phyloP scores from a whole-genome alignment of 805 yeast species.

The Candida anglica region DNA sequence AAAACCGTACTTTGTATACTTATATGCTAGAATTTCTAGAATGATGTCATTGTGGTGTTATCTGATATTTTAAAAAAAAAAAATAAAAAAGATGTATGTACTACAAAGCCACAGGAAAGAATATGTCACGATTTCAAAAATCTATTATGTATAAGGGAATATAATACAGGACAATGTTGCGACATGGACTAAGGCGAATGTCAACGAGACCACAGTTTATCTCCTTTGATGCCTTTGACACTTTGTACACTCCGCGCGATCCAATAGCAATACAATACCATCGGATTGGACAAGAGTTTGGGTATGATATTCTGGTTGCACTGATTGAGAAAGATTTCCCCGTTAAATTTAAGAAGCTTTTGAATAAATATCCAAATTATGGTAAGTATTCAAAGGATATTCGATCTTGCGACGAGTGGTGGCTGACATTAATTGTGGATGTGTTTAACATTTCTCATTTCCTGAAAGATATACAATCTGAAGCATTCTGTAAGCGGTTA shows the following conservation, averaged over 20 bases:
- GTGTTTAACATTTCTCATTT: conserved; percentile 35
- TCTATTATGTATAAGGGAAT: no score
- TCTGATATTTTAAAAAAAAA: no score
- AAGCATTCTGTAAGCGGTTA: conserved; percentile 41
- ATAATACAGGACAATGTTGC: no score
- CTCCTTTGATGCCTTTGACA: conserved; percentile 68
- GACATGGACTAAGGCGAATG: neutral
- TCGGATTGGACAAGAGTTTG: conserved; percentile 43
- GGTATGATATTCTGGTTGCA: conserved; percentile 27
- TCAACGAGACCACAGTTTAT: conserved; percentile 22
- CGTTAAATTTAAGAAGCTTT: conserved; percentile 30
- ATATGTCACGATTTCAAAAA: no score
- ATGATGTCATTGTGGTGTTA: no score
- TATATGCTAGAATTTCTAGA: no score
- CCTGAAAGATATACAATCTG: conserved; percentile 15
- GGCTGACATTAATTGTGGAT: conserved; percentile 48
- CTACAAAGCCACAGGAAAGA: no score
- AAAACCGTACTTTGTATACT: no score
- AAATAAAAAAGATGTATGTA: no score
- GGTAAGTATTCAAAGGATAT: conserved; percentile 41
- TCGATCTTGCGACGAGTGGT: conserved; percentile 43
- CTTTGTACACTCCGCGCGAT: conserved; percentile 53
- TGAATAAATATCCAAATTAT: conserved; percentile 51
- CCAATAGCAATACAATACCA: conserved; percentile 55
- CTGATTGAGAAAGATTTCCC: conserved; percentile 23